Conservation (phyloP, 2,329 filamentous ascomycete genomes). For the Pestalotiopsis sp. region DNA sequence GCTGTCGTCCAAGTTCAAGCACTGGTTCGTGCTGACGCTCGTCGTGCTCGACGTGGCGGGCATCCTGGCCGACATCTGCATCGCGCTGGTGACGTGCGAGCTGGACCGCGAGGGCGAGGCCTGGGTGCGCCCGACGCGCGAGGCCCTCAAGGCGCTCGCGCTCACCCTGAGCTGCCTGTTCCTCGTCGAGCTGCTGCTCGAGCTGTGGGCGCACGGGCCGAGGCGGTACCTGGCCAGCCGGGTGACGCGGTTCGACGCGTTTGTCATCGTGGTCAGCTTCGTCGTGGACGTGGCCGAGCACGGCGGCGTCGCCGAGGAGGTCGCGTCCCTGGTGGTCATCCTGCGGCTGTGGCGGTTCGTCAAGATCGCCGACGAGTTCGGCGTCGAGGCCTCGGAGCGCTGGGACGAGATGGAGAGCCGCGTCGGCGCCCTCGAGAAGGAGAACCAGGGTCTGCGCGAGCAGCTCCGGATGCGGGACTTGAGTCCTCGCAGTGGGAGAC, state of each 20-base stretch:
- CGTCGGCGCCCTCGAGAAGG: slow-evolving; percentile 54
- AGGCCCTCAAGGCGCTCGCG: slow-evolving; percentile 51
- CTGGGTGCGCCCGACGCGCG: slow-evolving; percentile 42
- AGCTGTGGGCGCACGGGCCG: slow-evolving; percentile 64
- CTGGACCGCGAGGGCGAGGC: slow-evolving; percentile 39
- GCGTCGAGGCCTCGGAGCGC: slow-evolving; percentile 63
- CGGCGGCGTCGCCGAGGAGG: slow-evolving; percentile 60
- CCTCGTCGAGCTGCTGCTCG: slow-evolving; percentile 61
- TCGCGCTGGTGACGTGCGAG: slow-evolving; percentile 52
- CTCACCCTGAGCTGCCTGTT: slow-evolving; percentile 67
- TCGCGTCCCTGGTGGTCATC: slow-evolving; percentile 67
- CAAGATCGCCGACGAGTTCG: slow-evolving; percentile 72
- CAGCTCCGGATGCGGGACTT: slow-evolving; percentile 13
- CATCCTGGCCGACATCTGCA: slow-evolving; percentile 50
- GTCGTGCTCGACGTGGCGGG: slow-evolving; percentile 49
- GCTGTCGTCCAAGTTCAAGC: slow-evolving; percentile 43
- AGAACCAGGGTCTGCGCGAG: slow-evolving; percentile 39
- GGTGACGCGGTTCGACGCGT: slow-evolving; percentile 68
- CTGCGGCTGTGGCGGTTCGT: slow-evolving; percentile 70
- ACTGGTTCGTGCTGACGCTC: slow-evolving; percentile 46
- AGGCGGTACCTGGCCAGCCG: slow-evolving; percentile 61
- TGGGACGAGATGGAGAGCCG: slow-evolving; percentile 59
- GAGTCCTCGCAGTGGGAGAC: not conserved
- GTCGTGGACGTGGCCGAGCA: slow-evolving; percentile 62
- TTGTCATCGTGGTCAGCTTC: slow-evolving; percentile 65